Base-by-base conservation (phyloP, 2,329 filamentous ascomycete genomes). In the Triangularia setosa region DNA sequence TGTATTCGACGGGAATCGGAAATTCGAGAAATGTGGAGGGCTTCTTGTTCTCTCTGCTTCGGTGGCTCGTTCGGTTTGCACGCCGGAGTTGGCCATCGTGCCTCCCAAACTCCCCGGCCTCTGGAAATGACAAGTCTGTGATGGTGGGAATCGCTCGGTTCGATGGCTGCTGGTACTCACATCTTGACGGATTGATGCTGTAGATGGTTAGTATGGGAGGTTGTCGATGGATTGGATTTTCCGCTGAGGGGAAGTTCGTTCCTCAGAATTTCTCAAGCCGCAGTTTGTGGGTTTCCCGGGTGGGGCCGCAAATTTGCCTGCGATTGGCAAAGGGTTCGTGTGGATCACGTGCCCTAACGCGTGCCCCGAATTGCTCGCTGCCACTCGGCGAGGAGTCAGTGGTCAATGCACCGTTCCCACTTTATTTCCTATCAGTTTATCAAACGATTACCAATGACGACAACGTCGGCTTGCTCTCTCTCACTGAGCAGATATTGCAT, bases 181-280 rank as follows among this genome's bases (percentile, higher is more conserved):
- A 77, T 77, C 75, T 77, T 77, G 75, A 75, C 72, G 69, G 72
- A 72, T 73, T 73, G 72, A 70, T 73, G 69, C 71, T 69, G 70
- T 69, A 71, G 75, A 77, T 77, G 75, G 75, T 75, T 75, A 74
- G 71, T 74, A 72, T 69, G 66, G 69, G 68, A 69, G 69, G 65
- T 69, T 72, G 71, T 67, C 70, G 72, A 73, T 72, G 69, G 68
- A 65, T 70, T 69, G 68, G 70, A 70, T 70, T 73, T 48, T 71
- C 72, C 68, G 70, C 68, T 71, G 69, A 73, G 71, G 70, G 71
- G 70, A 72, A 72, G 72, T 71, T 72, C 64, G 63, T 63, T 64
- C 65, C 66, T 68, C 68, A 69, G 70, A 72, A 73, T 73, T 73
- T 73, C 72, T 72, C 67, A 60, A 68, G 67, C 63, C 67, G 55